These are phyloP conservation scores for Ricinus communis DNA, from an alignment of 345 rosid genomes.

Conservation along the genomic window DNA sequence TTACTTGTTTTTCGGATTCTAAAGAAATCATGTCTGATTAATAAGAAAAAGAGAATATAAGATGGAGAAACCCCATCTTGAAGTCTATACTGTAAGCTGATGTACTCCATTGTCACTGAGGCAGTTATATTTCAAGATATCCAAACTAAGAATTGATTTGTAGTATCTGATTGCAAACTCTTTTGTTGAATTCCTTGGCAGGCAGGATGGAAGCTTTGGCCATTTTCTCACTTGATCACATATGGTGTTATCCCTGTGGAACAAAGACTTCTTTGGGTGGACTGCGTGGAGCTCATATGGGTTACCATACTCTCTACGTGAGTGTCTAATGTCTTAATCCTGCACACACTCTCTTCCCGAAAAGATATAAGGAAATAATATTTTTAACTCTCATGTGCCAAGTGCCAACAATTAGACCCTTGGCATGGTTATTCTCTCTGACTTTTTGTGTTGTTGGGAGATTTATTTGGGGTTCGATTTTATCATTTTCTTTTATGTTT, in stretches of 20 bases:
- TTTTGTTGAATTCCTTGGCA: slow-evolving; percentile 28
- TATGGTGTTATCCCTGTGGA: slow-evolving; percentile 78
- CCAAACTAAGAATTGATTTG: background rate
- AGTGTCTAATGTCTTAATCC: slow-evolving; percentile 26
- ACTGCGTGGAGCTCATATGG: slow-evolving; percentile 91
- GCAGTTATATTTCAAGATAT: background rate
- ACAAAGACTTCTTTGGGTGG: slow-evolving; percentile 97
- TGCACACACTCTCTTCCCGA: background rate
- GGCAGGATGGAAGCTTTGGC: slow-evolving; percentile 99
- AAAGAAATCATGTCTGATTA: background rate
- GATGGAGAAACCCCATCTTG: background rate
- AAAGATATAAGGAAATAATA: too few species aligned
- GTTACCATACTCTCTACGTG: slow-evolving; percentile 87
- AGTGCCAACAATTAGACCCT: slow-evolving; percentile 5
- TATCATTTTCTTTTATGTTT: background rate
- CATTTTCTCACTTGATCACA: slow-evolving; percentile 84
- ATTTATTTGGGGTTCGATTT: background rate
- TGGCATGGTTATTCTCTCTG: background rate
- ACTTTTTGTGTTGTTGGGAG: background rate
- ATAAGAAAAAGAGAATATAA: background rate
- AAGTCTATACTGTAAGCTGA: background rate
- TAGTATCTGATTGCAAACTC: background rate
- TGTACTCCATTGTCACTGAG: background rate
- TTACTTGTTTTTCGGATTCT: background rate
- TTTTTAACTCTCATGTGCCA: background rate